Conservation (phyloP, 768 basidiomycete genomes). For the Agaricus blazei region DNA sequence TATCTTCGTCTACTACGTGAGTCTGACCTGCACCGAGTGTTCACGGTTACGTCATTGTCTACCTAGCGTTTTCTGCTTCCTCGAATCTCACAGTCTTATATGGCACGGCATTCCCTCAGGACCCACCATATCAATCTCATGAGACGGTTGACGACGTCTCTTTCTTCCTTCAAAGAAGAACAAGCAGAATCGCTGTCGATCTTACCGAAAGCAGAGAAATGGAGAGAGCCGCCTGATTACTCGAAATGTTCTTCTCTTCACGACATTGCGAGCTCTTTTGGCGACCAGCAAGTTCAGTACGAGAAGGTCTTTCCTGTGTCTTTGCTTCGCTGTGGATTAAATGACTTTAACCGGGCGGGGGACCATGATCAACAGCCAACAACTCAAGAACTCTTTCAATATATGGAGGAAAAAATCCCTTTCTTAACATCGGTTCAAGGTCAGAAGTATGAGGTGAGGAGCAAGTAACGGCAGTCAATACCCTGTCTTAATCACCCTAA, state of each 20-base stretch:
- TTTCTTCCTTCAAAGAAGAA: conserved; percentile 47
- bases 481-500: neutral
- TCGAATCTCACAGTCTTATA: conserved; percentile 49
- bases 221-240: conserved; percentile 43
- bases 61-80: conserved; percentile 65
- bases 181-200: conserved; percentile 52
- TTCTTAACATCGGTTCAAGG: conserved; percentile 55
- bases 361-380: conserved; percentile 34
- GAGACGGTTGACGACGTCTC: conserved; percentile 46
- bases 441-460: conserved; percentile 46
- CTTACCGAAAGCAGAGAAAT: conserved; percentile 49
- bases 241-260: conserved; percentile 40
- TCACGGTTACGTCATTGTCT: conserved; percentile 5
- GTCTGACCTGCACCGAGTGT: conserved; percentile 17
- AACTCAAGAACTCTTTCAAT: conserved; percentile 54
- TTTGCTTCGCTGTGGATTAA: conserved; percentile 58
- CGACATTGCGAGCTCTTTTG: conserved; percentile 28
- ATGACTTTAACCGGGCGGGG: conserved; percentile 38
- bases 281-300: conserved; percentile 23
- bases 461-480: neutral
- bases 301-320: conserved; percentile 43
- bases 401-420: conserved; percentile 51
- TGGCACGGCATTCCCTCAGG: conserved; percentile 58
- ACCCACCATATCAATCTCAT: conserved; percentile 57
- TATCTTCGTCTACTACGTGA: conserved; percentile 62